phyloP scores from a whole-genome alignment of 371 early-diverging fungal species.

The Encephalitozoon intestinalis region DNA sequence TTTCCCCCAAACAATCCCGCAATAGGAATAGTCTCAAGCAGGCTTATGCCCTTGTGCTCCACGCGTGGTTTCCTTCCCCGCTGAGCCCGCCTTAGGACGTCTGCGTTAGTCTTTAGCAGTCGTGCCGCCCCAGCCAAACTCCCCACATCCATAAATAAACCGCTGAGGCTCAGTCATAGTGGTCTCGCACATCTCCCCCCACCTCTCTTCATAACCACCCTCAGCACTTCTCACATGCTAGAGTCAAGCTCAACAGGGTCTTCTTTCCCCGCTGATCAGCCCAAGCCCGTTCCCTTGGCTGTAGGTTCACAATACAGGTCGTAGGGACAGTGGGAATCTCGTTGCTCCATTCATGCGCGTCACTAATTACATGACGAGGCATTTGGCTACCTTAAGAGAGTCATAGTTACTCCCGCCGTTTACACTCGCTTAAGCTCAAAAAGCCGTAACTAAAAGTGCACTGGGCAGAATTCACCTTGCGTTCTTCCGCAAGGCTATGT shows the following conservation, averaged over 20 bases:
- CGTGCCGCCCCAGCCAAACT: conserved; percentile 54
- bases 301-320: conserved; percentile 66
- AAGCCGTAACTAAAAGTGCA: conserved; percentile 67
- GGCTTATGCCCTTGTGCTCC: conserved; percentile 63
- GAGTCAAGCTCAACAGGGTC: conserved; percentile 56
- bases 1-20: conserved; percentile 60
- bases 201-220: conserved; percentile 26
- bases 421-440: conserved; percentile 67
- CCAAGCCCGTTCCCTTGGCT: conserved; percentile 66
- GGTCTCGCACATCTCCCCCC: conserved; percentile 39
- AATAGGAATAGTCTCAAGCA: conserved; percentile 63
- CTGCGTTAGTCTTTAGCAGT: conserved; percentile 47
- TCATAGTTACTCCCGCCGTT: conserved; percentile 69
- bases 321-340: conserved; percentile 67
- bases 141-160: conserved; percentile 31
- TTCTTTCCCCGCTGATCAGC: conserved; percentile 65
- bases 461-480: conserved; percentile 68
- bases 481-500: conserved; percentile 68
- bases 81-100: conserved; percentile 39
- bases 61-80: conserved; percentile 35
- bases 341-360: conserved; percentile 68
- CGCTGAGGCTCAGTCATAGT: conserved; percentile 1
- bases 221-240: conserved; percentile 1
- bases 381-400: conserved; percentile 68
- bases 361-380: conserved; percentile 68